Evolutionary conservation across 306 rosid genomes (phyloP).

Genomic region (Acacia crassicarpa): DNA sequence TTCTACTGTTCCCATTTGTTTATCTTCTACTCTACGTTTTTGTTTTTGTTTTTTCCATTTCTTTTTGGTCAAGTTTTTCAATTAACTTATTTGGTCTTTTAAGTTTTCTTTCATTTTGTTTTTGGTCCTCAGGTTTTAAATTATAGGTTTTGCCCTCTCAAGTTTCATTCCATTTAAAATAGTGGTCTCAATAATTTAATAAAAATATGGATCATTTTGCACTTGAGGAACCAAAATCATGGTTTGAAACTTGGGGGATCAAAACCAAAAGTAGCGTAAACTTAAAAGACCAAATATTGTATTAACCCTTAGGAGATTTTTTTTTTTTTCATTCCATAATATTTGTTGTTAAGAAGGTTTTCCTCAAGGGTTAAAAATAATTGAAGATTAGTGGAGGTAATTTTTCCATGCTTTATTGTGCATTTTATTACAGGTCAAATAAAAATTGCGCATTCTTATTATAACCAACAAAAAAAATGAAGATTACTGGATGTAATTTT

Average conservation of each 20-base stretch:
- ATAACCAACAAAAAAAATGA: neutral
- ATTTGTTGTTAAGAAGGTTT: neutral
- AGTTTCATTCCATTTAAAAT: too few relatives aligned
- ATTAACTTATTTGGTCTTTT: neutral
- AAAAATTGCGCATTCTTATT: neutral
- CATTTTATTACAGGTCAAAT: too few relatives aligned
- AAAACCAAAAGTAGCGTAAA: too few relatives aligned
- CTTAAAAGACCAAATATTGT: too few relatives aligned
- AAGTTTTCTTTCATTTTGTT: too few relatives aligned
- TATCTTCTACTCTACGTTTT: neutral
- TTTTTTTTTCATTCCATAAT: neutral
- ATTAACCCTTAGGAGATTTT: neutral
- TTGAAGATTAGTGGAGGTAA: neutral
- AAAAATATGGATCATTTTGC: too few relatives aligned
- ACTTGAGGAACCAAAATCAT: too few relatives aligned
- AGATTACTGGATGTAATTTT: neutral
- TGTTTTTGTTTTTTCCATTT: neutral
- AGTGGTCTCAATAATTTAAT: too few relatives aligned
- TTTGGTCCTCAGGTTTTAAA: too few relatives aligned
- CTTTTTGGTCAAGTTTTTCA: neutral
- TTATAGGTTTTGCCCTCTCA: too few relatives aligned
- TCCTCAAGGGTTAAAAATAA: neutral
- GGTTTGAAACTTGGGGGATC: too few relatives aligned
- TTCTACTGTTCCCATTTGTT: conserved; percentile 6
- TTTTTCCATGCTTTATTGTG: neutral